Base-by-base conservation (phyloP, 169 alveolate species). In the Cryptosporidium baileyi region DNA sequence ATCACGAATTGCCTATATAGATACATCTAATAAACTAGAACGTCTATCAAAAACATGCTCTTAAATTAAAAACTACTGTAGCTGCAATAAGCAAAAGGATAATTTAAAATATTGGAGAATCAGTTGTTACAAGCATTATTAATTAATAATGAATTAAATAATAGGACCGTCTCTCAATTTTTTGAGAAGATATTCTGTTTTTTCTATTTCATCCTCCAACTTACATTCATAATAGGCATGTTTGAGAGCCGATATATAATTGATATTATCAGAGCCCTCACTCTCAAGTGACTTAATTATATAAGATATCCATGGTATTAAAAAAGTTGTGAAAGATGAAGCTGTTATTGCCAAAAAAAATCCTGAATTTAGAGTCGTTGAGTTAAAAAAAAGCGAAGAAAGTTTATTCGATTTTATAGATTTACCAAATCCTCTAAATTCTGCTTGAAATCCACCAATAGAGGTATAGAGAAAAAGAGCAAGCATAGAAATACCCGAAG, bases 391-490 rank as follows among this genome's bases (percentile, higher is more conserved):
- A 11, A 74, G 28, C n/a, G 85, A 74, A 22, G 85, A 74, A 26
- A 74, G 65, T 15, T 59, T 60, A 41, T 74, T 74, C n/a, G 85
- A 51, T 51, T 41, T 51, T 6, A 57, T 40, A 3, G 85, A 32
- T 5, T 74, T 30, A 38, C 49, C 22, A 57, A 74, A 74, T 11
- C 85, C 85, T 22, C 41, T 51, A 74, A 74, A 54, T 30, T 74
- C 67, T n/a, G 67, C 85, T 8, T 54, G 67, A 40, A 74, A 74
- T 1, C 85, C 85, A 3, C 85, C 85, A 54, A 74, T 59, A 5
- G 67, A 57, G 36, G 57, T 40, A 34, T 74, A 74, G 15, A 74
- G 36, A 36, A 74, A 74, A 24, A 74, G 6, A 3, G 74, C 17
- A 0, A 74, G 32, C 17, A 57, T 34, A 0, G 85, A 74, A 38